phyloP scores from a whole-genome alignment of 306 rosid species.

The Trifolium fragiferum region DNA sequence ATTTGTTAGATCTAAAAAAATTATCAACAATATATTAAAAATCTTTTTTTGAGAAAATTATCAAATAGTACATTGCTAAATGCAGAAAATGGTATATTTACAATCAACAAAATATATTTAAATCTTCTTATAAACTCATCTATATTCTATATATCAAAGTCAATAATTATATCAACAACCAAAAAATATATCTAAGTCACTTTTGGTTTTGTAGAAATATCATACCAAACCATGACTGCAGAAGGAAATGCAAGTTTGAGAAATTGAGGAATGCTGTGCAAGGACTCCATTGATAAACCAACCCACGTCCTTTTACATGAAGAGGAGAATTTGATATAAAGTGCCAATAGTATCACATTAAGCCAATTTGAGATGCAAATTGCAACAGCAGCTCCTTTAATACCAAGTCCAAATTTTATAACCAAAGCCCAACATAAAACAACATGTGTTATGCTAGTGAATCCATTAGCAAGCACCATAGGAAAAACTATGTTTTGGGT shows the following conservation, averaged over 20 bases:
- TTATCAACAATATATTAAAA: too few species aligned
- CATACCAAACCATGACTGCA: constrained; percentile 73
- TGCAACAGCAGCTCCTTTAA: constrained; percentile 68
- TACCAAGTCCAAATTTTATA: constrained; percentile 52
- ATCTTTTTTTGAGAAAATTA: too few species aligned
- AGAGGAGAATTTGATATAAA: constrained; percentile 57
- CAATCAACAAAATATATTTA: neutral
- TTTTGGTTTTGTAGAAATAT: neutral
- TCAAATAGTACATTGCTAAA: too few species aligned
- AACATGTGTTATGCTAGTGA: constrained; percentile 50
- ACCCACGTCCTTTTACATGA: constrained; percentile 61
- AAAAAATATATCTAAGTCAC: neutral
- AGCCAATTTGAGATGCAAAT: constrained; percentile 62
- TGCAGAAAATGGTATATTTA: neutral
- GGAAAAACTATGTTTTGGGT: constrained; percentile 66
- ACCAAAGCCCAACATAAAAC: constrained; percentile 58
- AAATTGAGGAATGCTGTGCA: constrained; percentile 50
- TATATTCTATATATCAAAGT: neutral
- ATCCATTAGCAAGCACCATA: constrained; percentile 54
- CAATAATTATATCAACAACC: too few species aligned
- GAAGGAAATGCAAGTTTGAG: constrained; percentile 67
- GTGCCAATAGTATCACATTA: constrained; percentile 44
- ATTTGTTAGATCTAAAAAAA: too few species aligned
- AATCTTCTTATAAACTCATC: neutral
- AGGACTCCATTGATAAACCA: constrained; percentile 55